These are phyloP conservation scores for Madurella fahalii DNA, from an alignment of 2,329 filamentous ascomycete species.

Conservation along the genomic window DNA sequence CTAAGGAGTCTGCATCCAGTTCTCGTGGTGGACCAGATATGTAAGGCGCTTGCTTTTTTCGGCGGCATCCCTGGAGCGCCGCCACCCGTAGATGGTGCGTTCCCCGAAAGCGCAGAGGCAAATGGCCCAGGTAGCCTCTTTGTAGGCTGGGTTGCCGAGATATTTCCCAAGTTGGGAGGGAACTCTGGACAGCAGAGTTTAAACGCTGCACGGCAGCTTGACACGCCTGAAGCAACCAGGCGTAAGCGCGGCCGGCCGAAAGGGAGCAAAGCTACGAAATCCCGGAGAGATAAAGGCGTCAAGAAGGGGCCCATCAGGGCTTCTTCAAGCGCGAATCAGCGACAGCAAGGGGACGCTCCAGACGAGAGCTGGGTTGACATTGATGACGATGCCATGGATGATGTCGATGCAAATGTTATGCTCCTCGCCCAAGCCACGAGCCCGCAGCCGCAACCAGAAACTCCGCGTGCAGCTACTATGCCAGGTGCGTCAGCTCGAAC, in stretches of 20 bases:
- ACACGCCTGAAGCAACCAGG: constrained; percentile 30
- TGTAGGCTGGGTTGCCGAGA: constrained; percentile 59
- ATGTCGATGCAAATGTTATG: constrained; percentile 23
- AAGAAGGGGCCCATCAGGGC: constrained; percentile 40
- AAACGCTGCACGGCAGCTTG: constrained; percentile 25
- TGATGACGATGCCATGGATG: constrained; percentile 34
- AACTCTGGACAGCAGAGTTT: constrained; percentile 20
- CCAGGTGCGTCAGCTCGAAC: constrained; percentile 7
- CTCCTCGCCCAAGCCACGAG: constrained; percentile 21
- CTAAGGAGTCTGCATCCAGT: constrained; percentile 52
- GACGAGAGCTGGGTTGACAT: constrained; percentile 46
- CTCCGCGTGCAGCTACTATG: not conserved
- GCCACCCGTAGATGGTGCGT: constrained; percentile 46
- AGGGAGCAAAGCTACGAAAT: constrained; percentile 50
- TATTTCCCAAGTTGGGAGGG: constrained; percentile 49
- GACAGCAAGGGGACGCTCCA: constrained; percentile 4
- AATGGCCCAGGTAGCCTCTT: constrained; percentile 57
- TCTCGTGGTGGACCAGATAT: constrained; percentile 58
- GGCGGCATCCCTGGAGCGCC: constrained; percentile 55
- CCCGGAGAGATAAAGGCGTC: constrained; percentile 47
- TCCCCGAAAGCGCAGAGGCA: constrained; percentile 52
- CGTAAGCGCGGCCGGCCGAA: constrained; percentile 52
- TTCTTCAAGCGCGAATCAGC: constrained; percentile 4
- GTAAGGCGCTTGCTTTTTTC: constrained; percentile 60
- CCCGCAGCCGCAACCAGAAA: constrained; percentile 7